phyloP scores from a whole-genome alignment of 371 early-diverging fungal genomes.

The Syncephalastrum sp. region DNA sequence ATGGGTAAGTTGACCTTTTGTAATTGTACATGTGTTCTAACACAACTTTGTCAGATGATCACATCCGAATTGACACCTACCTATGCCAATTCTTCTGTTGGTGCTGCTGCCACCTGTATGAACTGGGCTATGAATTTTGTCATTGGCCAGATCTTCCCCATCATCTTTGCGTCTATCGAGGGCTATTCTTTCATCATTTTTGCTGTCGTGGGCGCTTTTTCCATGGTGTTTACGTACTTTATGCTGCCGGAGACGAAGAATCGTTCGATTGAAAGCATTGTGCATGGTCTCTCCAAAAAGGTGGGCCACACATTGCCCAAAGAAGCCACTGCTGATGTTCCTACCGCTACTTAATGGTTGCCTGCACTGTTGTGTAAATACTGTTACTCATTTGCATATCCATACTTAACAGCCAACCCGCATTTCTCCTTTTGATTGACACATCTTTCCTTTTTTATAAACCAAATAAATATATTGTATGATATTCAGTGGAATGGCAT shows the following conservation, averaged over 20 bases:
- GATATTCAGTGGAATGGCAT: no score
- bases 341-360: no score
- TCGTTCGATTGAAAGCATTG: slow-evolving; percentile 60
- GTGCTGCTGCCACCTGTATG: slow-evolving; percentile 38
- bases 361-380: no score
- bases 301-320: slow-evolving; percentile 5
- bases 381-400: no score
- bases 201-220: slow-evolving; percentile 21
- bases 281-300: slow-evolving; percentile 2
- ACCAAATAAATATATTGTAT: no score
- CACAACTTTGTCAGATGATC: slow-evolving; percentile 18
- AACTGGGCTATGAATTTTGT: slow-evolving; percentile 44
- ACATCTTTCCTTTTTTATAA: no score
- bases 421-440: no score
- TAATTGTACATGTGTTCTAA: no score
- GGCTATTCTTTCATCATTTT: slow-evolving; percentile 63
- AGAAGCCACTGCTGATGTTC: neutral
- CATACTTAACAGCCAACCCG: no score
- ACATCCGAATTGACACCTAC: slow-evolving; percentile 68
- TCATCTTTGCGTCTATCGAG: slow-evolving; percentile 45
- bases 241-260: slow-evolving; percentile 71
- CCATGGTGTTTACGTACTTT: slow-evolving; percentile 20
- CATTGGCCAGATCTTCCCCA: slow-evolving; percentile 31
- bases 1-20: slow-evolving; percentile 7
- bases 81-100: slow-evolving; percentile 44